These are phyloP conservation scores for Aspergillus fumigatus DNA, from an alignment of 2,329 filamentous ascomycete species.

Conservation along the genomic window DNA sequence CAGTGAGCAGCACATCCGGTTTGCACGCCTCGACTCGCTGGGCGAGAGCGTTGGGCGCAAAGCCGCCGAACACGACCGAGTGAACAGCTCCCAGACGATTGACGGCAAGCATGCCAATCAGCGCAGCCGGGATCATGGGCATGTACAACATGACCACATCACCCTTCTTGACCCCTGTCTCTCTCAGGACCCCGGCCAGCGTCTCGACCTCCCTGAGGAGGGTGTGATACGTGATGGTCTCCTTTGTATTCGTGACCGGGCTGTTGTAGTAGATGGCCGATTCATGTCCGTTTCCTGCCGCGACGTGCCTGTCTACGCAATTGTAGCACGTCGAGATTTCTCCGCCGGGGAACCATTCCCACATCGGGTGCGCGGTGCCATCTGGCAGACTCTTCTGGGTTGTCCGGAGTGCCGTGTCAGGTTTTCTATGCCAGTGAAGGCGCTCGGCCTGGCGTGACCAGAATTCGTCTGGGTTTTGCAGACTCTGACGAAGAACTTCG, in stretches of 20 bases:
- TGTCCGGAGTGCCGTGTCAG: too few relatives aligned
- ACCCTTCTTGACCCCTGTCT: conserved; percentile 75
- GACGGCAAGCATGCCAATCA: conserved; percentile 78
- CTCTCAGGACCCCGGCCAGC: conserved; percentile 73
- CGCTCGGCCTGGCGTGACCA: too few relatives aligned
- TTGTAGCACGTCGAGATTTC: conserved; percentile 91
- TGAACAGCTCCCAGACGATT: conserved; percentile 84
- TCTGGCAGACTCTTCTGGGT: conserved; percentile 53
- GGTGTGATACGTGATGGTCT: conserved; percentile 68
- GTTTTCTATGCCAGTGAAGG: too few relatives aligned
- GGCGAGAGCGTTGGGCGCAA: conserved; percentile 73
- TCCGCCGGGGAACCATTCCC: conserved; percentile 87
- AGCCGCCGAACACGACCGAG: conserved; percentile 88
- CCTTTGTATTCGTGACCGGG: conserved; percentile 70
- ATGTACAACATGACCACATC: conserved; percentile 92
- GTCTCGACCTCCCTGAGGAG: conserved; percentile 75
- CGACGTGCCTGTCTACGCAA: conserved; percentile 84
- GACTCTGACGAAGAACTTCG: too few relatives aligned
- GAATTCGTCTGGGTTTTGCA: too few relatives aligned
- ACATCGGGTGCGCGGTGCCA: conserved; percentile 65
- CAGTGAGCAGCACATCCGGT: conserved; percentile 74
- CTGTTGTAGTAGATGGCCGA: conserved; percentile 84
- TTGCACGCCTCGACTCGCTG: conserved; percentile 82
- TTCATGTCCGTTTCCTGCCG: conserved; percentile 66
- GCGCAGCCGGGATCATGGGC: conserved; percentile 89